Base-by-base conservation (phyloP, 169 alveolate species). In the Eimeria tenella region DNA sequence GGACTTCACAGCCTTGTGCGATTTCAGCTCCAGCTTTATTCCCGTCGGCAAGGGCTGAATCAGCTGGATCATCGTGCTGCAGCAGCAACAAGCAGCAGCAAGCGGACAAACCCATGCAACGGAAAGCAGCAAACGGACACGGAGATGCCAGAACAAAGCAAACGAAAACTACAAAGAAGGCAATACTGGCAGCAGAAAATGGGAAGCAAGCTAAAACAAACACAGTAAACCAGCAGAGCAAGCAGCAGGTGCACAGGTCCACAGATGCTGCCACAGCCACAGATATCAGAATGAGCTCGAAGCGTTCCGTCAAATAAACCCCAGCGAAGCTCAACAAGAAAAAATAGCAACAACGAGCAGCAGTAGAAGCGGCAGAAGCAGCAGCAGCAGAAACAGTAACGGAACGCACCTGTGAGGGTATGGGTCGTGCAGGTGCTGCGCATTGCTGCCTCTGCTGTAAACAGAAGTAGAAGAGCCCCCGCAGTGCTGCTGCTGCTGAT, bases 41-140 rank as follows among this genome's bases (percentile, higher is more conserved):
- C 93, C 93, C 7, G 93, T 87, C 50, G 93, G 93, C 31, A 87
- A 56, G 23, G 93, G 93, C 86, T 87, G 93, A 87, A 87, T 87
- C 77, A 87, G 21, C 93, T 87, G 93, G 74, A 87, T 87, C 93
- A 87, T 87, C 71, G 58, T 9, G 86, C 93, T 87, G 86, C 31
- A 77, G 53, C 68, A 62, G 13, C 13, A 83, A 60, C 25, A 31
- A 11, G 65, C 17, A 15, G 65, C 65, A 58, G 65, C 65, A 31
- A 31, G 42, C 42, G 42, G 42, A 0, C 42, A 31, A 31, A 31
- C 42, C 42, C 42, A 31, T 31, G 42, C 42, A 31, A 31, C 42
- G 42, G 42, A 31, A 31, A 31, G 42, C 42, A 31, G 42, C 42
- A 31, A 31, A 31, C 42, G 42, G 42, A 31, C 42, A 31, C 42